phyloP scores from a whole-genome alignment of 805 yeast genomes.

The Lipomyces yamadae region DNA sequence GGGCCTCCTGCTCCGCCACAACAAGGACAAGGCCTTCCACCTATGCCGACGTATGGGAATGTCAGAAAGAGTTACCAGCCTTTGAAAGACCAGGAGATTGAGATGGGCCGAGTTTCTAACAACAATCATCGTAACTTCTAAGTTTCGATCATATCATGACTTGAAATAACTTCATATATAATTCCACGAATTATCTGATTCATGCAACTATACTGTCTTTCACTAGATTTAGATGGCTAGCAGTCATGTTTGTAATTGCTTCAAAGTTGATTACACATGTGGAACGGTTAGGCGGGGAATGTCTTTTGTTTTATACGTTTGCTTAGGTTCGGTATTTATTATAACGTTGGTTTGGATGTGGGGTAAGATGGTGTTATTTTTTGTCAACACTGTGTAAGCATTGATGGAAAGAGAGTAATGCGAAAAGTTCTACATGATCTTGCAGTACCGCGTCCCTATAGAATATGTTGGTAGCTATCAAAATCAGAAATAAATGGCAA shows the following conservation, averaged over 20 bases:
- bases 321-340: background rate
- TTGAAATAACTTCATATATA: background rate
- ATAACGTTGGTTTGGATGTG: background rate
- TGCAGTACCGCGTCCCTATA: background rate
- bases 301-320: background rate
- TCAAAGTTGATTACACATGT: background rate
- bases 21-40: conserved; percentile 11
- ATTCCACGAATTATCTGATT: background rate
- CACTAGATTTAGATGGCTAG: background rate
- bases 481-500: background rate
- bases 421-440: background rate
- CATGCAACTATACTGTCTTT: background rate
- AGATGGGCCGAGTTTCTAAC: conserved; percentile 27
- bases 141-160: background rate
- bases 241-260: background rate
- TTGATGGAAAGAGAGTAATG: background rate
- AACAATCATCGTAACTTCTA: background rate
- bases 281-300: background rate
- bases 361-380: background rate
- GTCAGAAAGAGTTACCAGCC: conserved; percentile 12
- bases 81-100: conserved; percentile 25
- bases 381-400: too few species aligned
- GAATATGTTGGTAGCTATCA: background rate
- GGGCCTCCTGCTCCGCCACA: conserved; percentile 26
- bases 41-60: conserved; percentile 10